phyloP scores from a whole-genome alignment of 2,329 filamentous ascomycete genomes.

The Fusarium dlaminii region DNA sequence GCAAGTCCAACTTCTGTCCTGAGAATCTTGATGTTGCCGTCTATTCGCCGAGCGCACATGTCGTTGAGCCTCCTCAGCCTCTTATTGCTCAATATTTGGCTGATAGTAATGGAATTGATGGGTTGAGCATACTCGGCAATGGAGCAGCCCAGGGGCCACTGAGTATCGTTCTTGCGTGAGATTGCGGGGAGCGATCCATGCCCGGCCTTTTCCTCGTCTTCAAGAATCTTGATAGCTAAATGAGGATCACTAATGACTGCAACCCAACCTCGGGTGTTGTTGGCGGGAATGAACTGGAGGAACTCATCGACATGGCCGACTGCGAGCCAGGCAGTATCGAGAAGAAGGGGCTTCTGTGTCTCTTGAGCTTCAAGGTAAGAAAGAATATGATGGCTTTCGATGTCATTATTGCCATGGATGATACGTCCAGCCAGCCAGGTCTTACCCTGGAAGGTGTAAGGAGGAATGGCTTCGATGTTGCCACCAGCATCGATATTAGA shows the following conservation, averaged over 20 bases:
- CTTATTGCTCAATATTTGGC: background rate
- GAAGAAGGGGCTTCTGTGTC: slow-evolving; percentile 44
- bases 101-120: background rate
- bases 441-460: background rate
- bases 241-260: slow-evolving; percentile 27
- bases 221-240: slow-evolving; percentile 13
- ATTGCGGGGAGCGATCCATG: slow-evolving; percentile 3
- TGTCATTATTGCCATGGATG: background rate
- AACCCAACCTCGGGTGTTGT: slow-evolving; percentile 36
- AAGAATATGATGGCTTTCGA: slow-evolving; percentile 8
- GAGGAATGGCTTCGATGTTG: slow-evolving; percentile 45
- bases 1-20: background rate
- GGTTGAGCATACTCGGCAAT: background rate
- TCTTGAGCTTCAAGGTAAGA: slow-evolving; percentile 46
- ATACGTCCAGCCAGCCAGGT: background rate
- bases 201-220: background rate
- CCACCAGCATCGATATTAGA: background rate
- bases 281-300: slow-evolving; percentile 39
- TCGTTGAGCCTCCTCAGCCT: background rate
- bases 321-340: slow-evolving; percentile 41
- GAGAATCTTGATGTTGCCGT: background rate
- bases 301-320: slow-evolving; percentile 43
- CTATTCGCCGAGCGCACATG: background rate
- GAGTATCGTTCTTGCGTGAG: background rate
- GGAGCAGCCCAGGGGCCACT: accelerated